A percentile compares a stretch with the other conserved stretches of the same genome.
Conservation (phyloP, 345 rosid genomes). For the Bruguiera sexangula region DNA sequence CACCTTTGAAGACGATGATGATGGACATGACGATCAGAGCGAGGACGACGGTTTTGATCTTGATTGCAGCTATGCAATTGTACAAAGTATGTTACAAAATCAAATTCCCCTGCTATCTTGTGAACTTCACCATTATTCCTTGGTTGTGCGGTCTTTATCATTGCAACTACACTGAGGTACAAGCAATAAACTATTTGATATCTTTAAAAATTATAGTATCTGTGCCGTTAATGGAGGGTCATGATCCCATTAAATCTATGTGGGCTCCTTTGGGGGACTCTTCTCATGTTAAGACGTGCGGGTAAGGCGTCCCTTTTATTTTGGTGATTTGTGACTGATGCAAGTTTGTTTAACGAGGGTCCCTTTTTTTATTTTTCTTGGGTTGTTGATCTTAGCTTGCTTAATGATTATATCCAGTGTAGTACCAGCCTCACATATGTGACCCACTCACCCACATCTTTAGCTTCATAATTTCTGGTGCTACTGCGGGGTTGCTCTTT, state of each 20-base stretch:
- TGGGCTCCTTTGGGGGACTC: slow-evolving; percentile 17
- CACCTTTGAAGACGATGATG: slow-evolving; percentile 70
- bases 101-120: no score
- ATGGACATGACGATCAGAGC: slow-evolving; percentile 39
- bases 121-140: slow-evolving; percentile 7
- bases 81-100: slow-evolving; percentile 60
- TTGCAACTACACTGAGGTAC: background rate
- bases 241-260: slow-evolving; percentile 9
- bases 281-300: background rate
- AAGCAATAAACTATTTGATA: background rate
- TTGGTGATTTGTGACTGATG: background rate
- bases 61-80: slow-evolving; percentile 58
- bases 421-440: background rate
- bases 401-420: background rate
- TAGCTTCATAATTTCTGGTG: background rate
- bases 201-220: background rate
- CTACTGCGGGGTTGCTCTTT: background rate
- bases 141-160: slow-evolving; percentile 36
- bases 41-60: slow-evolving; percentile 45
- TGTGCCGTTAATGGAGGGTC: slow-evolving; percentile 4
- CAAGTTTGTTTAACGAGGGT: no score
- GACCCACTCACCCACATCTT: slow-evolving; percentile 3
- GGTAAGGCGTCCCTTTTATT: background rate
- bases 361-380: background rate
- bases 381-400: background rate